These are phyloP conservation scores for Psilocybe sp. DNA, from an alignment of 768 basidiomycete genomes.

Conservation along the genomic window DNA sequence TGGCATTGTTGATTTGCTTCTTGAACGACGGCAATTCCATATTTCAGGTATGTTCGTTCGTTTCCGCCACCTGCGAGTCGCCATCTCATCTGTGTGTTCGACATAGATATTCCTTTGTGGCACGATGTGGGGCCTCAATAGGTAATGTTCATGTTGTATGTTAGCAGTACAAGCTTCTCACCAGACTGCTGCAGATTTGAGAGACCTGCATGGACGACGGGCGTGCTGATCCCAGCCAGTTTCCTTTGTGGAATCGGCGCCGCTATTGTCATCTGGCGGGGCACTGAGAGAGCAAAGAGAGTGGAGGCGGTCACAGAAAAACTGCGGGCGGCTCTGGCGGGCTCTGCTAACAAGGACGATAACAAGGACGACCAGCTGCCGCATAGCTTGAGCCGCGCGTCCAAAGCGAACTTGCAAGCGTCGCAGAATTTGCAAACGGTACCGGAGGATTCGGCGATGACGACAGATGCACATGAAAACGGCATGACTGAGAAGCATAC, in stretches of 20 bases:
- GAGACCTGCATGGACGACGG: constrained; percentile 70
- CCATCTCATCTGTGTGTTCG: background rate
- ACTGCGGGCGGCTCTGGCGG: constrained; percentile 45
- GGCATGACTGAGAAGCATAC: no score
- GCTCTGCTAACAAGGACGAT: constrained; percentile 9
- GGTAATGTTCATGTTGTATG: constrained; percentile 30
- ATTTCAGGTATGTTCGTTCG: constrained; percentile 56
- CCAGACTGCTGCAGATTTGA: constrained; percentile 37
- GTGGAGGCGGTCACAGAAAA: constrained; percentile 61
- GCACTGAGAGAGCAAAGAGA: constrained; percentile 67
- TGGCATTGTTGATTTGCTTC: constrained; percentile 70
- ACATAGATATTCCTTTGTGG: constrained; percentile 61
- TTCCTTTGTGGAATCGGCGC: constrained; percentile 79
- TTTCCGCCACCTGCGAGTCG: background rate
- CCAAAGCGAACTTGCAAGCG: constrained; percentile 37
- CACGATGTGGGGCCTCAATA: constrained; percentile 79
- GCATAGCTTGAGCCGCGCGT: constrained; percentile 43
- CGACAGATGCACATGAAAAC: no score
- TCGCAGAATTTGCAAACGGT: background rate
- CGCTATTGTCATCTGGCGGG: constrained; percentile 72
- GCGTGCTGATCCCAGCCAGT: constrained; percentile 63
- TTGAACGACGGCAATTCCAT: constrained; percentile 75
- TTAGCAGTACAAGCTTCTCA: background rate
- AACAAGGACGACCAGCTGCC: constrained; percentile 20
- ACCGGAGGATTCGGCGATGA: no score